Base-by-base conservation (phyloP, 116 monocot genomes). In the Dioscorea cayenensis region DNA sequence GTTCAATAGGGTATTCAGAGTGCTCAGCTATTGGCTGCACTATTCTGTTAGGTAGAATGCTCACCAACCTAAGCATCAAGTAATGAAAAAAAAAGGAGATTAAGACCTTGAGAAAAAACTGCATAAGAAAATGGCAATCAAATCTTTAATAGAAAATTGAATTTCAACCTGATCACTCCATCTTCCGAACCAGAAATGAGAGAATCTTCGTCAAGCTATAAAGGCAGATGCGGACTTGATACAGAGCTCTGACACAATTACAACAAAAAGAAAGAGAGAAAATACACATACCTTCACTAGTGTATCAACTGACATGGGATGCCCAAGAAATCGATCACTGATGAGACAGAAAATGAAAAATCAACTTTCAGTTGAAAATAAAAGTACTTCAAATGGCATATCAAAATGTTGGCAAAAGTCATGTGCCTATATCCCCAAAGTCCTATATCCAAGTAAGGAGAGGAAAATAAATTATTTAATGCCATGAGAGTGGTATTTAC, bases 161-260 rank as follows among this genome's bases (percentile, higher is more conserved):
- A 52, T 17, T 20, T 68, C 19, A 16, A 93, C 97, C 93, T 87
- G 80, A 93, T 86, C 60, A 97, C 74, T 67, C 97, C 97, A 81
- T 97, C 97, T 65, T 86, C 84, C 27, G 93, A 85, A 71, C 93
- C 97, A 74, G 90, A 90, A 72, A 97, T 90, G 35, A 97, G 73
- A 72, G 90, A 93, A 72, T 93, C 90, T 86, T 97, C 97, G 72
- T 93, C 97, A 77, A 93, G 67, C 97, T 97, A 72, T 66, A 14
- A 64, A 52, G 72, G 16, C 49, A 11, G 75, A 38, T 36, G 74
- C 35, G 64, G 59, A 29, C 16, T 52, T n/a, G 20, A 11, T 60
- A 5, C 64, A 55, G 52, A 25, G 21, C 29, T 66, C 60, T 14
- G 55, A 43, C 43, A 43, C 12, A 43, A 43, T 43, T 43, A 43